These are phyloP conservation scores for Escallonia rubra DNA, from an alignment of 129 eudicot species.

Conservation along the genomic window DNA sequence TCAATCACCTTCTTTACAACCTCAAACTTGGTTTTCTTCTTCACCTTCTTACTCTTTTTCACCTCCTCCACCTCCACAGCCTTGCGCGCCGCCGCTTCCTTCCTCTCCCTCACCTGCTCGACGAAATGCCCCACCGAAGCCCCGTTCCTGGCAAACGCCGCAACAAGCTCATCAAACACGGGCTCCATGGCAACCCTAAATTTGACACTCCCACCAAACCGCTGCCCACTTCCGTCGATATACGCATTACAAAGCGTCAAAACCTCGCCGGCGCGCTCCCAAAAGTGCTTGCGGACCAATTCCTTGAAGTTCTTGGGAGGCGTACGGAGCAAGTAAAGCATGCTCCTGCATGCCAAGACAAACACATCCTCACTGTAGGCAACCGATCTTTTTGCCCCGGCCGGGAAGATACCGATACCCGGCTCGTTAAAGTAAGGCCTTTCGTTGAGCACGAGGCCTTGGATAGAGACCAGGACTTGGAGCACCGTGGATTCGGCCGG, in stretches of 20 bases:
- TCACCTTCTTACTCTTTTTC: background rate
- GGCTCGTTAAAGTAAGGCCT: conserved; percentile 23
- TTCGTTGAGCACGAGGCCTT: conserved; percentile 18
- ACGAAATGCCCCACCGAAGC: conserved; percentile 5
- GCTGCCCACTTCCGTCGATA: background rate
- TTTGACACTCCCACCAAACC: background rate
- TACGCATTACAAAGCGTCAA: background rate
- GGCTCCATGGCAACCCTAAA: conserved; percentile 4
- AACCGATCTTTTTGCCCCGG: background rate
- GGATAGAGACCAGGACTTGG: conserved; percentile 23
- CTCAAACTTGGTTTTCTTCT: background rate
- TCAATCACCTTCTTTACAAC: background rate
- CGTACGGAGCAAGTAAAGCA: background rate
- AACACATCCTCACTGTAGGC: conserved; percentile 12
- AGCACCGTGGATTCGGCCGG: conserved; percentile 1
- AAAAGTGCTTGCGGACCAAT: conserved; percentile 6
- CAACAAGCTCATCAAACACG: conserved; percentile 1
- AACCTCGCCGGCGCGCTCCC: background rate
- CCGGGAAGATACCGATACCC: background rate
- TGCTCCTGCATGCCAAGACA: conserved; percentile 5
- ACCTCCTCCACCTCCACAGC: background rate
- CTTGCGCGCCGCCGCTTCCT: background rate
- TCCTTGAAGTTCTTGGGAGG: conserved; percentile 15
- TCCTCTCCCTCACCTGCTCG: background rate
- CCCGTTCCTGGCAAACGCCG: conserved; percentile 5